phyloP scores from a whole-genome alignment of 306 rosid species.

The Ormosia emarginata region DNA sequence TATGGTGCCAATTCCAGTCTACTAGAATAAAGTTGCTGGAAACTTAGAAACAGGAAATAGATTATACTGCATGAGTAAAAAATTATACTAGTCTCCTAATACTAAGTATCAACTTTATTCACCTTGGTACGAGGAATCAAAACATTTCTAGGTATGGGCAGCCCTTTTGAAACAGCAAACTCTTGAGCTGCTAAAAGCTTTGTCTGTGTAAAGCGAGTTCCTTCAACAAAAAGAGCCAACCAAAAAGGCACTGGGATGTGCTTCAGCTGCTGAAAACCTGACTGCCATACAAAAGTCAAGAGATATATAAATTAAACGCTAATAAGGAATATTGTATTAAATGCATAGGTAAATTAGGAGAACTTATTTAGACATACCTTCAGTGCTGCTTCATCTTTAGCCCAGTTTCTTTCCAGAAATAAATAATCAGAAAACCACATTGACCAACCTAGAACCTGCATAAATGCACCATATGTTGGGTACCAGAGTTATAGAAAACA shows the following conservation, averaged over 20 bases:
- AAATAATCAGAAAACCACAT: slow-evolving; percentile 90
- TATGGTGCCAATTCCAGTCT: background rate
- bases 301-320: background rate
- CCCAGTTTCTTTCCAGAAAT: slow-evolving; percentile 82
- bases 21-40: background rate
- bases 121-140: slow-evolving; percentile 94
- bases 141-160: slow-evolving; percentile 76
- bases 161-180: slow-evolving; percentile 77
- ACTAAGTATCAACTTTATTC: background rate
- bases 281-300: slow-evolving; percentile 44
- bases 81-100: background rate
- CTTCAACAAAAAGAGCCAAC: slow-evolving; percentile 91
- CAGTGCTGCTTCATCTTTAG: slow-evolving; percentile 58
- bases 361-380: slow-evolving; percentile 40
- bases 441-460: slow-evolving; percentile 94
- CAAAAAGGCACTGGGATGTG: slow-evolving; percentile 72
- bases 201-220: slow-evolving; percentile 79
- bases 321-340: background rate
- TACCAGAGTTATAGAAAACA: too few species aligned
- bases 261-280: slow-evolving; percentile 52
- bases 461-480: background rate
- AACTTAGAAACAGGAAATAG: background rate
- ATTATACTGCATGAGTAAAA: background rate
- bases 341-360: background rate
- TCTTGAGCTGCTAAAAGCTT: slow-evolving; percentile 74